phyloP scores from a whole-genome alignment of 1,284 basidiomycete genomes.

The Ustilago xerochloae region DNA sequence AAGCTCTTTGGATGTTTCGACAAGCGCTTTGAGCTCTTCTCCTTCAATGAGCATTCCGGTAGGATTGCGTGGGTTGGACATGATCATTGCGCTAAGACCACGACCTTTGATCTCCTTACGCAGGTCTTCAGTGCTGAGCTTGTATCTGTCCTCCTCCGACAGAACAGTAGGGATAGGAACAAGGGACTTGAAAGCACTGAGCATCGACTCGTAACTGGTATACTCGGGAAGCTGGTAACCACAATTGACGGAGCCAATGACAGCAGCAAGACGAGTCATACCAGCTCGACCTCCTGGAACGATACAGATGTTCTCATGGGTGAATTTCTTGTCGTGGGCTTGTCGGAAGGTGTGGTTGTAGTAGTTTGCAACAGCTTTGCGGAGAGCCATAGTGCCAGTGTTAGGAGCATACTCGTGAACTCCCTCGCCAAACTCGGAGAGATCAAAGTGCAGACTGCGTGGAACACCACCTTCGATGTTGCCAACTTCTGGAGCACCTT shows the following conservation, averaged over 20 bases:
- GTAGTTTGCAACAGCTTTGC: conserved; percentile 55
- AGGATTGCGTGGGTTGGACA: conserved; percentile 90
- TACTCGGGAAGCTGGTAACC: conserved; percentile 86
- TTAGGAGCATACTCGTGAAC: conserved; percentile 90
- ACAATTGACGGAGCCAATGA: conserved; percentile 79
- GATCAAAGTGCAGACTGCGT: conserved; percentile 74
- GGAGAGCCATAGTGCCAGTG: conserved; percentile 80
- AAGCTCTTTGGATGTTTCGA: conserved; percentile 77
- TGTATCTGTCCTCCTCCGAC: conserved; percentile 73
- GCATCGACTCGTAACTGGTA: conserved; percentile 76
- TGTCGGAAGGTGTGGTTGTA: conserved; percentile 86
- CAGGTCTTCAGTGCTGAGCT: conserved; percentile 76
- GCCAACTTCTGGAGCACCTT: conserved; percentile 70
- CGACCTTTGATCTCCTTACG: conserved; percentile 59
- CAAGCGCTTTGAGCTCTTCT: conserved; percentile 82
- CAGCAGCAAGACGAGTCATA: conserved; percentile 87
- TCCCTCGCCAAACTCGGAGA: conserved; percentile 73
- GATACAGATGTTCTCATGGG: conserved; percentile 86
- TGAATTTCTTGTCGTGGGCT: conserved; percentile 83
- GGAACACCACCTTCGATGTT: conserved; percentile 79
- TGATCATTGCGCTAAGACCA: conserved; percentile 85
- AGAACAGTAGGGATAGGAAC: conserved; percentile 74
- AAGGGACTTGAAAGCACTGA: conserved; percentile 86
- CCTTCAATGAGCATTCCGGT: conserved; percentile 80
- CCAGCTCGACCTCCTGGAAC: conserved; percentile 90